These are phyloP conservation scores for Claviceps sp. DNA, from an alignment of 2,329 filamentous ascomycete species.

Conservation along the genomic window DNA sequence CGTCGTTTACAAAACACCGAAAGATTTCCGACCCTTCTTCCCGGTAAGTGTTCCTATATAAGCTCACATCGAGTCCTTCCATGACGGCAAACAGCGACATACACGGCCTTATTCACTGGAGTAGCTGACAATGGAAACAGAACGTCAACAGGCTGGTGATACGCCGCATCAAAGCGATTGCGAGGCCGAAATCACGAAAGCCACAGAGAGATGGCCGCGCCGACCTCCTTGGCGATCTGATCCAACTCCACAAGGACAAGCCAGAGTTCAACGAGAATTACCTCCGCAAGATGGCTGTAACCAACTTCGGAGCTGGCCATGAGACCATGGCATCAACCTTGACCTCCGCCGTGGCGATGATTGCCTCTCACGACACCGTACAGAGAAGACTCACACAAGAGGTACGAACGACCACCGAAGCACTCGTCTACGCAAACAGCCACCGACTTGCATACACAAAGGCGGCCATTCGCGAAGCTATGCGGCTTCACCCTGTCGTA, in stretches of 20 bases:
- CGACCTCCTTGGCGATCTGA: constrained; percentile 33
- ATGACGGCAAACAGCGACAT: no score
- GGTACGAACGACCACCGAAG: constrained; percentile 12
- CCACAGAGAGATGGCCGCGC: constrained; percentile 17
- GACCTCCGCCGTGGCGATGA: constrained; percentile 33
- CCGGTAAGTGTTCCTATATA: constrained; percentile 23
- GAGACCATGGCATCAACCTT: constrained; percentile 40
- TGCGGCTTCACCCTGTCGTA: constrained; percentile 36
- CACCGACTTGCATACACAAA: constrained; percentile 10
- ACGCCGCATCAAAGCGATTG: constrained; percentile 19
- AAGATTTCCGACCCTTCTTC: constrained; percentile 34
- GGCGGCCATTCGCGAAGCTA: constrained; percentile 36
- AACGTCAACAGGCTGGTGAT: constrained; percentile 21
- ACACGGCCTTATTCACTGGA: no score
- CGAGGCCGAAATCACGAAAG: constrained; percentile 17
- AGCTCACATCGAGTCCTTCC: no score
- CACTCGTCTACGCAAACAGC: constrained; percentile 7
- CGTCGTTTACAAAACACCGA: constrained; percentile 29
- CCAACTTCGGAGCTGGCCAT: constrained; percentile 42
- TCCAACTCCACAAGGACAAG: constrained; percentile 29
- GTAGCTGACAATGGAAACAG: constrained; percentile 11
- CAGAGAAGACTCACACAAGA: constrained; percentile 22
- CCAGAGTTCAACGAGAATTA: constrained; percentile 34
- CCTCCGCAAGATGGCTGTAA: constrained; percentile 36
- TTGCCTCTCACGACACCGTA: constrained; percentile 24